phyloP scores from a whole-genome alignment of 129 eudicot species.

The Helianthus tuberosus region DNA sequence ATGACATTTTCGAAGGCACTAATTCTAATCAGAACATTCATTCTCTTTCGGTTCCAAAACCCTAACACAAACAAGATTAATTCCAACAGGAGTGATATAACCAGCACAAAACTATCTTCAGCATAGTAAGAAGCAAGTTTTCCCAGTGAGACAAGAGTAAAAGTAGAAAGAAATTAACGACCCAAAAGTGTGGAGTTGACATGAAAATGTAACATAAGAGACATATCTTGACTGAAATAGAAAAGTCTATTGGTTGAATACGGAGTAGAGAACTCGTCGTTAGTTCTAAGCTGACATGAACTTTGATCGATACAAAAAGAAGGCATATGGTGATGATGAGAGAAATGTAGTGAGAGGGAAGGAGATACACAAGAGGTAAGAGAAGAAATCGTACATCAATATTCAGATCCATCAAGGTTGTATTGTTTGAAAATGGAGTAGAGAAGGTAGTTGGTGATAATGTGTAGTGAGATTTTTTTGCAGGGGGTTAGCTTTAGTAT shows the following conservation, averaged over 20 bases:
- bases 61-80: too few species aligned
- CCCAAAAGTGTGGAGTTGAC: constrained; percentile 17
- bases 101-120: constrained; percentile 7
- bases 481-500: too few species aligned
- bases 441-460: too few species aligned
- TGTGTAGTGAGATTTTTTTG: too few species aligned
- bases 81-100: too few species aligned
- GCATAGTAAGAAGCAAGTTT: neutral
- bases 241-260: constrained; percentile 10
- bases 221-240: neutral
- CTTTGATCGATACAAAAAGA: constrained; percentile 23
- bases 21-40: too few species aligned
- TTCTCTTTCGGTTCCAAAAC: too few species aligned
- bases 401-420: neutral
- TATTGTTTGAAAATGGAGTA: too few species aligned
- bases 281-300: neutral
- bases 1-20: too few species aligned
- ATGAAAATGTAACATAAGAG: constrained; percentile 15
- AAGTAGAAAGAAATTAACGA: neutral
- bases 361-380: constrained; percentile 9
- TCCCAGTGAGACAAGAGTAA: constrained; percentile 13
- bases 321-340: constrained; percentile 1
- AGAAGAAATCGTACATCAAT: constrained; percentile 9
- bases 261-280: neutral
- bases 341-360: neutral